A percentile compares a stretch with the other conserved stretches of the same genome.
phyloP scores from a whole-genome alignment of 2,329 filamentous ascomycete genomes.

The Hypoxylon rubiginosum region DNA sequence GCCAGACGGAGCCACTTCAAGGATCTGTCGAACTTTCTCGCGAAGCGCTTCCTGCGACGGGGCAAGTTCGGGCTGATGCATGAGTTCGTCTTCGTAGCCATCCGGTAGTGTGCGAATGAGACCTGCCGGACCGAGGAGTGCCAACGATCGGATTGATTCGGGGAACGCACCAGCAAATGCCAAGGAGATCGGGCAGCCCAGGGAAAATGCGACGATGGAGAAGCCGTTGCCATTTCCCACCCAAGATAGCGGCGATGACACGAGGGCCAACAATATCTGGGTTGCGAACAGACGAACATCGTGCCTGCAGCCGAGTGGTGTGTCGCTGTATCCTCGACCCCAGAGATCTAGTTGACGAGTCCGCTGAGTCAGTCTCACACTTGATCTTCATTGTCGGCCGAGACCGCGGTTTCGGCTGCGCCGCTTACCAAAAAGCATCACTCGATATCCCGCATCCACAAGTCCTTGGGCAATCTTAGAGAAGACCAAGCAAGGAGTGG shows the following conservation, averaged over 20 bases:
- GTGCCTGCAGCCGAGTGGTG: conserved; percentile 40
- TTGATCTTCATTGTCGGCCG: neutral
- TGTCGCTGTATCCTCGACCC: conserved; percentile 48
- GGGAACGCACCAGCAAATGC: conserved; percentile 38
- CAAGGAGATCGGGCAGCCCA: conserved; percentile 42
- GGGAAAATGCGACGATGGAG: conserved; percentile 42
- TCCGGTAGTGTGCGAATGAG: conserved; percentile 41
- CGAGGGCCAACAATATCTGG: conserved; percentile 37
- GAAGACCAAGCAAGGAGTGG: conserved; percentile 46
- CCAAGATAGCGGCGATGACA: conserved; percentile 41
- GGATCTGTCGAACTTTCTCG: conserved; percentile 43
- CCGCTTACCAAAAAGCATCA: conserved; percentile 50
- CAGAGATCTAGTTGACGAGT: conserved; percentile 42
- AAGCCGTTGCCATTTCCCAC: conserved; percentile 32
- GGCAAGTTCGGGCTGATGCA: conserved; percentile 40
- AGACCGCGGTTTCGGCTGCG: neutral
- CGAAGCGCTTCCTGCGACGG: conserved; percentile 35
- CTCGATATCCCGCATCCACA: conserved; percentile 47
- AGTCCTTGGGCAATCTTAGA: conserved; percentile 47
- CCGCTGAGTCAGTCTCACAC: conserved; percentile 6
- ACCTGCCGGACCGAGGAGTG: conserved; percentile 41
- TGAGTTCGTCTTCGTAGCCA: conserved; percentile 40
- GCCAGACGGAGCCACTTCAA: conserved; percentile 35
- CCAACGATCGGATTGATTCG: conserved; percentile 31
- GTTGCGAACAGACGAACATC: conserved; percentile 41